Evolutionary conservation across 2,329 filamentous ascomycete species (phyloP).

Genomic region (Aspergillus melleus): DNA sequence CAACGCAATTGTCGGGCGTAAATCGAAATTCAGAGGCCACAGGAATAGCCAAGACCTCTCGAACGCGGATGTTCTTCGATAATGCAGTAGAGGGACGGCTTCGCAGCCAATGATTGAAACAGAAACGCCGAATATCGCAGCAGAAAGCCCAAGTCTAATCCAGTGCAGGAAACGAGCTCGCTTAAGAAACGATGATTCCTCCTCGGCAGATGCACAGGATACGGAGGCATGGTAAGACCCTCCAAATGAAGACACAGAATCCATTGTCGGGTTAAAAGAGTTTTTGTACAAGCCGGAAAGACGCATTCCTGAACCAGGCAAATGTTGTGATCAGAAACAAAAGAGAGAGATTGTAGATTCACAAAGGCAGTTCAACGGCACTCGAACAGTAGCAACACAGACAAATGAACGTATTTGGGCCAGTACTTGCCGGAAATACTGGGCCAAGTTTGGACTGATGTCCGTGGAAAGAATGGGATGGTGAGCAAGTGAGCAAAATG

Average conservation of each 20-base stretch:
- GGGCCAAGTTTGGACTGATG: not conserved
- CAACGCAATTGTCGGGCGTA: conserved; percentile 39
- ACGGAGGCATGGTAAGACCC: conserved; percentile 32
- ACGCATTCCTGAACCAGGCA: no score
- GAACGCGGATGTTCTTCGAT: conserved; percentile 38
- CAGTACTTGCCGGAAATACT: conserved; percentile 15
- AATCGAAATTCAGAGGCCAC: conserved; percentile 45
- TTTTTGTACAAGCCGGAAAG: no score
- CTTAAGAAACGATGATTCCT: conserved; percentile 38
- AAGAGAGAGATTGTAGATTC: no score
- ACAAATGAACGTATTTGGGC: not conserved
- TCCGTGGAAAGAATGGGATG: not conserved
- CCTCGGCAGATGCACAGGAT: conserved; percentile 35
- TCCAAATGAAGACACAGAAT: conserved; percentile 16
- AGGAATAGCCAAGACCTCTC: conserved; percentile 35
- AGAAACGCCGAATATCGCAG: conserved; percentile 30
- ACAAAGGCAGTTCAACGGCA: not conserved
- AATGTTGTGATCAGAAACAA: no score
- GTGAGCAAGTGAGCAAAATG: not conserved
- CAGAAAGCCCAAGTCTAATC: conserved; percentile 35
- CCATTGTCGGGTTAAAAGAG: conserved; percentile 20
- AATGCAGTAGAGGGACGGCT: conserved; percentile 40
- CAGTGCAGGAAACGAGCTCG: conserved; percentile 34
- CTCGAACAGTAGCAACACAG: not conserved
- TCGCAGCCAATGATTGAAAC: conserved; percentile 38